phyloP scores from a whole-genome alignment of 306 rosid genomes.

The Vicia sativa region DNA sequence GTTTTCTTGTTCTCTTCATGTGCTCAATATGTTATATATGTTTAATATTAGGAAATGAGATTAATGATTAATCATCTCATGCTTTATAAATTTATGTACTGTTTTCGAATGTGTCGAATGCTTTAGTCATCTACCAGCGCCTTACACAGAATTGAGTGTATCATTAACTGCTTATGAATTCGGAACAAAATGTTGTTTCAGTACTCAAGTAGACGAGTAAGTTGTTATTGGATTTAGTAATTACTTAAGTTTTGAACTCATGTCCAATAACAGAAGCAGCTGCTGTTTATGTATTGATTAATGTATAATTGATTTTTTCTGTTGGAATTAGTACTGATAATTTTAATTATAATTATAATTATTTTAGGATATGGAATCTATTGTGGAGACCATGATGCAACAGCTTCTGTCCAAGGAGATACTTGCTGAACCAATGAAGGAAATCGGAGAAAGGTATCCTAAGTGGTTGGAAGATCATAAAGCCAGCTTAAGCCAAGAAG shows the following conservation, averaged over 20 bases:
- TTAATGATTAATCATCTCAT: not conserved
- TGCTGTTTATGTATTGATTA: not conserved
- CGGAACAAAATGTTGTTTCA: slow-evolving; percentile 15
- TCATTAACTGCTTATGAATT: not conserved
- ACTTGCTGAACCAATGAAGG: slow-evolving; percentile 97
- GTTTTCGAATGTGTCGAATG: not conserved
- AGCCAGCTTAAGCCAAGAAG: slow-evolving; percentile 78
- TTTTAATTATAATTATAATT: slow-evolving; percentile 15
- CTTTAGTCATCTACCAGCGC: not conserved
- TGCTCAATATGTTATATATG: not conserved
- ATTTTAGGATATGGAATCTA: slow-evolving; percentile 78
- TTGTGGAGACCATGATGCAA: slow-evolving; percentile 97
- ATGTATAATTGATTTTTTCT: not conserved
- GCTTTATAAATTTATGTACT: slow-evolving; percentile 13
- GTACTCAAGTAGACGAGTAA: slow-evolving; percentile 7
- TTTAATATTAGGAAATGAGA: not conserved
- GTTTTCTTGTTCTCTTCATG: not conserved
- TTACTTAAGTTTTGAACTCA: slow-evolving; percentile 1
- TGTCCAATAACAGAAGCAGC: slow-evolving; percentile 5
- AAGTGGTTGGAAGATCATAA: slow-evolving; percentile 91
- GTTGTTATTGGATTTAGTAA: not conserved
- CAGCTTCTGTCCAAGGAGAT: slow-evolving; percentile 94
- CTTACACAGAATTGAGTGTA: not conserved
- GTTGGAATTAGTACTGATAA: slow-evolving; percentile 25
- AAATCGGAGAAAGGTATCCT: slow-evolving; percentile 94